Evolutionary conservation across 1,284 basidiomycete species (phyloP).

Genomic region (Trametes versicolor): DNA sequence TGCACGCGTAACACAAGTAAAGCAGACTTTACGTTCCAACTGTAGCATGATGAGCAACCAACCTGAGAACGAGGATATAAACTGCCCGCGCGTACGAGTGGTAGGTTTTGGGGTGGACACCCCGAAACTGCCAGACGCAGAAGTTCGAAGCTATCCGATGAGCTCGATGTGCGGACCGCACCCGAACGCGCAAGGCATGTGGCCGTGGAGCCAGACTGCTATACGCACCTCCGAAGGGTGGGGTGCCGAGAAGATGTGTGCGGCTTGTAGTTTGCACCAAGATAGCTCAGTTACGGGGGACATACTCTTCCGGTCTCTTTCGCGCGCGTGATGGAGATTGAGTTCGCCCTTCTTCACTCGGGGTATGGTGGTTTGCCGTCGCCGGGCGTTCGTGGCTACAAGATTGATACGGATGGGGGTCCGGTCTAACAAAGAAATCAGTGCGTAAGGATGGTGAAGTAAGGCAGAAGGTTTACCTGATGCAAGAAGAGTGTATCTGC

Average conservation of each 20-base stretch:
- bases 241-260: constrained; percentile 38
- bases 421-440: constrained; percentile 19
- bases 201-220: background rate
- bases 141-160: background rate
- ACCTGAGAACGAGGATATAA: no score
- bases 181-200: constrained; percentile 12
- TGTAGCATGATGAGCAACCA: background rate
- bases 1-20: background rate
- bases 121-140: background rate
- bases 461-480: constrained; percentile 15
- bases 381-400: constrained; percentile 16
- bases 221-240: constrained; percentile 34
- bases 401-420: constrained; percentile 20
- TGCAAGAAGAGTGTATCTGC: constrained; percentile 24
- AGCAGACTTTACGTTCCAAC: background rate
- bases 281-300: constrained; percentile 25
- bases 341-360: background rate
- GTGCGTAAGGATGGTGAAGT: background rate
- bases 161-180: background rate
- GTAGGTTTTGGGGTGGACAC: background rate
- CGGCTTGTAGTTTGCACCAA: constrained; percentile 33
- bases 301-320: constrained; percentile 33
- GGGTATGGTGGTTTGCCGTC: constrained; percentile 8
- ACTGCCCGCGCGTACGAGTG: background rate
- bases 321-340: constrained; percentile 12